These are phyloP conservation scores for Fusarium nurragi DNA, from an alignment of 2,329 filamentous ascomycete genomes.

Conservation along the genomic window DNA sequence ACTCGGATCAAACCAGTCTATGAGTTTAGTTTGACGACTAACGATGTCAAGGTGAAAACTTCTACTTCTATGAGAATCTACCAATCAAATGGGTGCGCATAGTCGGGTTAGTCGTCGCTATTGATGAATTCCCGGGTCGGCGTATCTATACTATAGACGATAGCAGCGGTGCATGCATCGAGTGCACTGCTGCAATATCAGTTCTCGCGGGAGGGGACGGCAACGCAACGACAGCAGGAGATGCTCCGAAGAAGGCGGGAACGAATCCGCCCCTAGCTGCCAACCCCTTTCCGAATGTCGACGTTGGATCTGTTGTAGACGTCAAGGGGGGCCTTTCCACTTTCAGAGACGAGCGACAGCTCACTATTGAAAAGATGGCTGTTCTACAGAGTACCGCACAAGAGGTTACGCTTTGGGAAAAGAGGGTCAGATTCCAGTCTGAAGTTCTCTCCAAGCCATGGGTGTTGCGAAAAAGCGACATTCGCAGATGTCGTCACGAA, in stretches of 20 bases:
- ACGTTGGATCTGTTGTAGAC: constrained; percentile 65
- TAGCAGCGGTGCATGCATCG: constrained; percentile 68
- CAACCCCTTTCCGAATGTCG: constrained; percentile 48
- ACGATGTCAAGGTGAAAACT: constrained; percentile 55
- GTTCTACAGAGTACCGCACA: constrained; percentile 61
- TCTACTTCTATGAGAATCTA: constrained; percentile 76
- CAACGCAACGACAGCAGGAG: neutral
- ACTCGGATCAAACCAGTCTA: neutral
- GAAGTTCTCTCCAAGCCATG: constrained; percentile 64
- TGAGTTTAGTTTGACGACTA: neutral
- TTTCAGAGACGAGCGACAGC: constrained; percentile 61
- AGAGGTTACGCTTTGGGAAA: constrained; percentile 69
- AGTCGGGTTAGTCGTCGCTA: constrained; percentile 73
- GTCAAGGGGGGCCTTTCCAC: constrained; percentile 62
- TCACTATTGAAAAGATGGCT: constrained; percentile 62
- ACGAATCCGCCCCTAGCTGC: neutral
- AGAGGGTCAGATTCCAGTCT: constrained; percentile 59
- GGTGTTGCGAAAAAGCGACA: constrained; percentile 60
- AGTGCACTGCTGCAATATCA: constrained; percentile 47
- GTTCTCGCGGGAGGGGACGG: neutral
- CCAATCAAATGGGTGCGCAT: constrained; percentile 80
- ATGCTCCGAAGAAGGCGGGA: constrained; percentile 6
- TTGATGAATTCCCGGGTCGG: constrained; percentile 60
- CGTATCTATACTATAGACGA: constrained; percentile 71
- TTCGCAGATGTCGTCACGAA: constrained; percentile 61